Percentiles rank a stretch among this genome's conserved stretches.
phyloP scores from a whole-genome alignment of 371 early-diverging fungal genomes.

The Rhizomucor miehei region DNA sequence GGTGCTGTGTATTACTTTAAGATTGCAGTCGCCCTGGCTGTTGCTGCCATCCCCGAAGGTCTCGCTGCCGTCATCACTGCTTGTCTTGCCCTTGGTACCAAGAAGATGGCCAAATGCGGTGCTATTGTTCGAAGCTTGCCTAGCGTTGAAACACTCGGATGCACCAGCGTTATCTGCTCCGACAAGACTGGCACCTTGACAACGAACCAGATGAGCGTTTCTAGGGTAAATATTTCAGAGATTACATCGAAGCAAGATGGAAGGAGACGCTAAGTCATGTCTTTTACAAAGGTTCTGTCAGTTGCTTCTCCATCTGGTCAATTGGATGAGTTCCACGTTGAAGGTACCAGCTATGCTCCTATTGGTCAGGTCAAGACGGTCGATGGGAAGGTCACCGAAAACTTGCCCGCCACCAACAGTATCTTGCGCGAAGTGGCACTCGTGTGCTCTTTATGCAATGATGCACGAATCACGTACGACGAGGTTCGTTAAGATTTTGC shows the following conservation, averaged over 20 bases:
- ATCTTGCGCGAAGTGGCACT: conserved; percentile 72
- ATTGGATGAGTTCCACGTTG: conserved; percentile 67
- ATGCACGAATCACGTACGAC: conserved; percentile 81
- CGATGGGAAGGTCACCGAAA: conserved; percentile 43
- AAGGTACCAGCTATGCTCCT: conserved; percentile 87
- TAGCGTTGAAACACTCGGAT: conserved; percentile 95
- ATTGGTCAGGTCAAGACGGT: conserved; percentile 61
- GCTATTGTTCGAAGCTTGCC: conserved; percentile 95
- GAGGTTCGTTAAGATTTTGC: conserved; percentile 24
- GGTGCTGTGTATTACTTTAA: conserved; percentile 95
- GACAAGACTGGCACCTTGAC: conserved; percentile 99
- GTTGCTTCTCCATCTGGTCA: conserved; percentile 40
- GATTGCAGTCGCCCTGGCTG: conserved; percentile 98
- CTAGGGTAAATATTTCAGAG: conserved; percentile 47
- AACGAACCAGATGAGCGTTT: conserved; percentile 96
- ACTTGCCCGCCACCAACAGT: conserved; percentile 48
- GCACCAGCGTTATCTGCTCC: conserved; percentile 95
- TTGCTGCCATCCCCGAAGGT: conserved; percentile 99
- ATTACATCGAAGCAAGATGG: not conserved
- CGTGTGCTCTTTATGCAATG: conserved; percentile 92
- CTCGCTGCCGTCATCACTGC: conserved; percentile 97
- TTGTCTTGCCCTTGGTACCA: conserved; percentile 94
- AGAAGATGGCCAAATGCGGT: conserved; percentile 94
- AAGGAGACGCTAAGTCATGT: not conserved
- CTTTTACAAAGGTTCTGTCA: conserved; percentile 28